These are phyloP conservation scores for Elongisporangium anandrum DNA, from an alignment of 352 stramenopile species.

Conservation along the genomic window DNA sequence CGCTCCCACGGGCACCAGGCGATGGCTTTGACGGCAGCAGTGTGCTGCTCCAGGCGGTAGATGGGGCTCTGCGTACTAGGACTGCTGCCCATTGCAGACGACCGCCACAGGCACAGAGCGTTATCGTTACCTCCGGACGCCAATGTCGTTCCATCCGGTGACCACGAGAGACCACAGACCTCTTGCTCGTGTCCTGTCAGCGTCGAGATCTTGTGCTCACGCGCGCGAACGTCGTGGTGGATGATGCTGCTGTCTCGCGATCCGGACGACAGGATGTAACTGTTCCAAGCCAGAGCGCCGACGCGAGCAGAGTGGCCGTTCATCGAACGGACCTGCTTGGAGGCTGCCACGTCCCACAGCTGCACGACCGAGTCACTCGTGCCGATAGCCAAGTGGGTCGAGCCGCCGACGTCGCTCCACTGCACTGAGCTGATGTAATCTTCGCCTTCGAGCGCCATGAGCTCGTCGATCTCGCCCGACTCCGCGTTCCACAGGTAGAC, in stretches of 20 bases:
- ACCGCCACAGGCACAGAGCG: conserved; percentile 93
- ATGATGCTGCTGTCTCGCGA: conserved; percentile 95
- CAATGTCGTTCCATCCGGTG: conserved; percentile 92
- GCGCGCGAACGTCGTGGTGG: conserved; percentile 66
- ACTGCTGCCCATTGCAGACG: conserved; percentile 79
- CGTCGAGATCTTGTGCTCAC: conserved; percentile 85
- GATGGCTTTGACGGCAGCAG: conserved; percentile 97
- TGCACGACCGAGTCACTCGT: conserved; percentile 93
- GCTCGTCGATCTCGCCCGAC: conserved; percentile 94
- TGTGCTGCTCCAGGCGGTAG: conserved; percentile 94
- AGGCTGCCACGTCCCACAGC: conserved; percentile 95
- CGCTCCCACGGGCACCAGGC: conserved; percentile 98
- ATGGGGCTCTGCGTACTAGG: conserved; percentile 51
- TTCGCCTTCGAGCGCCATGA: conserved; percentile 85
- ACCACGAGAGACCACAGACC: conserved; percentile 97
- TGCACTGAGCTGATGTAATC: conserved; percentile 97
- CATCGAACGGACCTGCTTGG: conserved; percentile 90
- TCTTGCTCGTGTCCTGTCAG: conserved; percentile 95
- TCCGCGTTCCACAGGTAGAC: conserved; percentile 99
- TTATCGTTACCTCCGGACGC: conserved; percentile 99
- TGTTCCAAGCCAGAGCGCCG: conserved; percentile 96
- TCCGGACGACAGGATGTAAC: conserved; percentile 89
- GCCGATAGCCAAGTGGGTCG: conserved; percentile 91
- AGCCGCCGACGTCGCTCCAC: conserved; percentile 90
- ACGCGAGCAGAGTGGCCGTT: conserved; percentile 94